phyloP scores from a whole-genome alignment of 2,329 filamentous ascomycete genomes.

The Thelonectria discophora region DNA sequence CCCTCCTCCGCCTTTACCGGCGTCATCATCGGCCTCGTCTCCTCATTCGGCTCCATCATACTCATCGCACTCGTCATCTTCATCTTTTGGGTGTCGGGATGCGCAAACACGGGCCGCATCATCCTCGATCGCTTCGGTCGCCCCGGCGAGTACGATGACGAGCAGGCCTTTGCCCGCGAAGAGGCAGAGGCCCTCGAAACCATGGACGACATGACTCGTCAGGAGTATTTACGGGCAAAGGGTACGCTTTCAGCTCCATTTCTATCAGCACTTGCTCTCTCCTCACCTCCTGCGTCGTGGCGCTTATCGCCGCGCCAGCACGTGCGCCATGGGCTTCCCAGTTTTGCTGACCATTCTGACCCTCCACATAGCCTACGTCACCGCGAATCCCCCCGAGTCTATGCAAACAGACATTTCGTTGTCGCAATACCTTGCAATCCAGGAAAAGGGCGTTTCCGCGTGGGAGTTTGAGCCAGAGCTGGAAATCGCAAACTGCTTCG shows the following conservation, averaged over 20 bases:
- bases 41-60: conserved; percentile 90
- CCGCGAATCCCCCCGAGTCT: conserved; percentile 94
- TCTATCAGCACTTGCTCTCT: not conserved
- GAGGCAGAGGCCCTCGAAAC: conserved; percentile 93
- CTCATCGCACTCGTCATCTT: conserved; percentile 87
- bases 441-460: conserved; percentile 98
- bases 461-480: conserved; percentile 99
- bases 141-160: conserved; percentile 96
- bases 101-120: conserved; percentile 84
- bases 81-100: conserved; percentile 80
- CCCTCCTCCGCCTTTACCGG: conserved; percentile 68
- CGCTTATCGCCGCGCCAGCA: conserved; percentile 15
- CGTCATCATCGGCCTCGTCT: conserved; percentile 93
- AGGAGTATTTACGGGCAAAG: conserved; percentile 94
- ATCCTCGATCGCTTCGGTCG: conserved; percentile 91
- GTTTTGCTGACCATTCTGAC: conserved; percentile 29
- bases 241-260: conserved; percentile 64
- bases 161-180: conserved; percentile 91
- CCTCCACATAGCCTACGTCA: conserved; percentile 77
- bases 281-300: not conserved
- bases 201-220: conserved; percentile 92
- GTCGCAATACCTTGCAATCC: conserved; percentile 96
- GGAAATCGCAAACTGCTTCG: conserved; percentile 98
- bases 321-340: conserved; percentile 4
- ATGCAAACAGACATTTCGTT: conserved; percentile 96